Evolutionary conservation across 169 alveolate species (phyloP).

Genomic region (Babesia gibsoni): DNA sequence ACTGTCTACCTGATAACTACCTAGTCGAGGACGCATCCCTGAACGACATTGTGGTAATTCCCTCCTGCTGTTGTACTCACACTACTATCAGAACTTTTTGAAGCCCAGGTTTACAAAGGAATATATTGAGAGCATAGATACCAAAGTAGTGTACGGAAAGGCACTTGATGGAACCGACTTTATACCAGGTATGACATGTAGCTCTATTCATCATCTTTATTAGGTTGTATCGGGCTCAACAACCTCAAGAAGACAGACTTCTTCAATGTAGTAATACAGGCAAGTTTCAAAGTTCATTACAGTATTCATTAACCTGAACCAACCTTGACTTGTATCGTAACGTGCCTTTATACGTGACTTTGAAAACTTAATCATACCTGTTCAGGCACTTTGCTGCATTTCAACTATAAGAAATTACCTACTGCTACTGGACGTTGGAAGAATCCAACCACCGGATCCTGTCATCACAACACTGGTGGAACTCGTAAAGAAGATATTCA

Average conservation of each 20-base stretch:
- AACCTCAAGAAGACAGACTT: slow-evolving; percentile 93
- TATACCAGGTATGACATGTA: slow-evolving; percentile 82
- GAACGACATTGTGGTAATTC: slow-evolving; percentile 87
- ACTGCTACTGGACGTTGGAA: slow-evolving; percentile 57
- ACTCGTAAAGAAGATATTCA: slow-evolving; percentile 93
- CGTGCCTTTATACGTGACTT: not conserved
- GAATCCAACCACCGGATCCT: slow-evolving; percentile 77
- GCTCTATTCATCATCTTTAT: not conserved
- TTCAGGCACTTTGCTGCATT: slow-evolving; percentile 58
- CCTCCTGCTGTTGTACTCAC: slow-evolving; percentile 24
- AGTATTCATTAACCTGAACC: not conserved
- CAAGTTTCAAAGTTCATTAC: not conserved
- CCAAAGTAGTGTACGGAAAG: slow-evolving; percentile 79
- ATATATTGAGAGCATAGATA: slow-evolving; percentile 68
- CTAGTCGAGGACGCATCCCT: slow-evolving; percentile 93
- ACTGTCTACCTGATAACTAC: slow-evolving; percentile 96
- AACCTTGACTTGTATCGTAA: slow-evolving; percentile 73
- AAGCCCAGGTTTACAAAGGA: slow-evolving; percentile 78
- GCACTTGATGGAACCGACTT: slow-evolving; percentile 94
- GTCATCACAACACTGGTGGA: slow-evolving; percentile 88
- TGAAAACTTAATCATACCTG: not conserved
- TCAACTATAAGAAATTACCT: slow-evolving; percentile 63
- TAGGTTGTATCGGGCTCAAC: slow-evolving; percentile 90
- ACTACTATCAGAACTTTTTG: slow-evolving; percentile 38
- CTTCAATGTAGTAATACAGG: slow-evolving; percentile 92